Base-by-base conservation (phyloP, 179 eudicot species). In the Dionaea muscipula region DNA sequence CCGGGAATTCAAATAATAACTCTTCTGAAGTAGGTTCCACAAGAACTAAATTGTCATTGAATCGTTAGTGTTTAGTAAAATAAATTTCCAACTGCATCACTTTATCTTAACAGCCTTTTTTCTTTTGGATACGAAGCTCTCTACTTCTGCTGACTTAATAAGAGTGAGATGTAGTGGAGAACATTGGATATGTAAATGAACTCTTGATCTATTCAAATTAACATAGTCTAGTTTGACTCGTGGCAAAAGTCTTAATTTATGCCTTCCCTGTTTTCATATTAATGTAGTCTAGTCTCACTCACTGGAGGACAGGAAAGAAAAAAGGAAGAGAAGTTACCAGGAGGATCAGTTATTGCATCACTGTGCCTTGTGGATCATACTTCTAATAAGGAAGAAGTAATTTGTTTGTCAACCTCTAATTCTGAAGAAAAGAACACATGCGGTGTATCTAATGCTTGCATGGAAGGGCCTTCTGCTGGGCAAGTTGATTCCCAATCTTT, bases 321-420 rank as follows among this genome's bases (percentile, higher is more conserved):
- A 44, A 52, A 49, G 9, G 35, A 60, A 56, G 65, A 64, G 26
- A 54, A 39, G 39, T 27, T 68, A 28, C 63, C 64, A 33, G 79
- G 75, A 62, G 46, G 22, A 58, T 65, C 66, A 40, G 47, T 47
- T 46, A 55, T 36, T 23, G 55, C 46, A 54, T 51, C 70, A 37
- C 47, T 47, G 23, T 46, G 25, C 44, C 67, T 35, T 26, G 48
- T 35, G 53, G 67, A 56, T 46, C 51, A 36, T 58, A 52, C 16
- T 43, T 35, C 56, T 56, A 17, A 51, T 25, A 66, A 59, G 41
- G 75, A 55, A 56, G 77, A 68, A 53, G 54, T 44, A 14, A 44
- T 40, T 10, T 33, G 26, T 28, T 27, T 65, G 14, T 38, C 16
- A 28, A 45, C 47, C 37, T 14, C 53, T 4, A 53, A 45, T 52